These are phyloP conservation scores for Marchantia polymorpha DNA, from an alignment of 225 moss, liverwort and hornwort species.

Conservation along the genomic window DNA sequence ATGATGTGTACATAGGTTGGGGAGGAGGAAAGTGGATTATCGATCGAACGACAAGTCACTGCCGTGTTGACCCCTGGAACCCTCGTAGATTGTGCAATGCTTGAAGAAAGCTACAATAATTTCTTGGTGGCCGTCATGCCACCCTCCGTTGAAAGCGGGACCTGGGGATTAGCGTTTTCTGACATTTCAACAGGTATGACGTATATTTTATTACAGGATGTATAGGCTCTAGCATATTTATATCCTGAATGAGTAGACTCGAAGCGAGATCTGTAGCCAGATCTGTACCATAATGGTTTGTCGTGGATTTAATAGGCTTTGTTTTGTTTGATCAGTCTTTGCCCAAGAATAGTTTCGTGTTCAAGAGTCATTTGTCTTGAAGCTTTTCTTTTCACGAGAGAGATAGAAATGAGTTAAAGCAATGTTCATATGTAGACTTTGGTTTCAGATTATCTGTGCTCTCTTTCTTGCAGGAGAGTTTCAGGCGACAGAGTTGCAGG, in stretches of 20 bases:
- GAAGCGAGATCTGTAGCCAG: not conserved
- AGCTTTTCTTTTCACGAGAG: not conserved
- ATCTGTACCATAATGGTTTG: not conserved
- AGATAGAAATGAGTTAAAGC: not conserved
- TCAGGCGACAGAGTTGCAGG: slow-evolving; percentile 62
- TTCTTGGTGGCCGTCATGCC: slow-evolving; percentile 69
- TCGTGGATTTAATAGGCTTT: not conserved
- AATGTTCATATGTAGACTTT: not conserved
- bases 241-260: not conserved
- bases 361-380: not conserved
- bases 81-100: slow-evolving; percentile 58
- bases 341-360: not conserved
- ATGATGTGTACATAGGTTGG: slow-evolving; percentile 37
- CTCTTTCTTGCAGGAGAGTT: slow-evolving; percentile 57
- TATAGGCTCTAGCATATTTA: not conserved
- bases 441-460: slow-evolving; percentile 13
- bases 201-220: not conserved
- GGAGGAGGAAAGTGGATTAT: slow-evolving; percentile 49
- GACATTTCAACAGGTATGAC: slow-evolving; percentile 68
- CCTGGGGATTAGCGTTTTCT: slow-evolving; percentile 67
- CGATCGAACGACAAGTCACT: slow-evolving; percentile 62
- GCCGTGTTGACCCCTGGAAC: slow-evolving; percentile 71
- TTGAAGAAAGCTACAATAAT: slow-evolving; percentile 61
- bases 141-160: slow-evolving; percentile 55
- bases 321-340: not conserved